Evolutionary conservation across 495 filamentous ascomycete species (phyloP), one percentile per base, ranked within the genome.

Genomic region (Aspergillus ostianus): DNA sequence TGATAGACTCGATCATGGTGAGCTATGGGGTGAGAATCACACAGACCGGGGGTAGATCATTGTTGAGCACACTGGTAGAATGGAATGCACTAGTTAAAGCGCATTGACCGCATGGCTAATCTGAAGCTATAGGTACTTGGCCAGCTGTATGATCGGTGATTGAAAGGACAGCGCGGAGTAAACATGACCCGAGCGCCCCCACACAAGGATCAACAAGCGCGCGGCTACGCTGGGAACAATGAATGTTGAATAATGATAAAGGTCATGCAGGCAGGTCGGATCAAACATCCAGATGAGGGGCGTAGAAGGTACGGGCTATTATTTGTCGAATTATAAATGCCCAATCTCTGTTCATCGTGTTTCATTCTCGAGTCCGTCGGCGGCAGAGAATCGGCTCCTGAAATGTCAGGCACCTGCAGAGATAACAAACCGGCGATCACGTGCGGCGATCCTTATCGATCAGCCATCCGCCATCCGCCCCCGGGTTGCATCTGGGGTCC

Each of bases 1-100:
- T 73, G 51, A 77, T 48, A 2, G 68, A 60, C 30, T 79, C 76
- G 57, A 80, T 73, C 78, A 78, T 79, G 60, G 49, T 62, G 65
- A 56, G 45, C 26, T 18, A 51, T 13, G 23, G 9, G 45, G n/a
- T 23, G 50, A 2, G 30, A 18, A 32, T 18, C 13, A 36, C 10
- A 30, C 23, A 13, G 4, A 12, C 20, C 29, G 10, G 5, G 9
- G 2, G 13, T 30, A 5, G 29, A 27, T 45, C 29, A 53, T 41
- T 12, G 29, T 41, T 8, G 20, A 18, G 32, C 4, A 26, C 2
- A 26, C 23, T 26, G 29, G 41, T 44, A 17, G 27, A 26, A 30
- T 21, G 46, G 6, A 47, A 49, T 26, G 18, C 47, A 20, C 47
- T 9, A 19, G 47, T 48, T 17, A 9, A 19, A 49, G 23, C 18